Base-by-base conservation (phyloP, 1,284 basidiomycete species). In the Meira nashicola region DNA sequence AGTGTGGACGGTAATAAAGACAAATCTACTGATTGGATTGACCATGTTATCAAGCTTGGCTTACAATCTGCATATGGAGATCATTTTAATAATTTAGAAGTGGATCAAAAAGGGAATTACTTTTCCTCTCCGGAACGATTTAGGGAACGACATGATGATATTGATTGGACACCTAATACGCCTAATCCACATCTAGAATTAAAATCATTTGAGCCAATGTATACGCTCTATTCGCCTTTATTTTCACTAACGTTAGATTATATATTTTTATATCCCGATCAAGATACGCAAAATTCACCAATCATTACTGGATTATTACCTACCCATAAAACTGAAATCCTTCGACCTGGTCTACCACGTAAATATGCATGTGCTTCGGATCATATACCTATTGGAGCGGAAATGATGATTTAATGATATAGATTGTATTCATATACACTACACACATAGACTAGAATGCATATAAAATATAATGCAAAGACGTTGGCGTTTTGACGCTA, bases 341-440 rank as follows among this genome's bases (percentile, higher is more conserved):
- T 95, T 9, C 83, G 82, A 7, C 83, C 83, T 9, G 92, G 92
- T 8, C 79, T 96, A 46, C 92, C 92, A n/a, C 83, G 85, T 69
- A 85, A 84, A 65, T 86, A 85, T 15, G 82, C 92, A 25, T 89
- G 87, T 66, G 89, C 89, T 10, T 91, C 89, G 70, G 92, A 96
- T 79, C 92, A 96, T 75, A 82, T 92, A 60, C 87, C 88, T 1
- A 82, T 95, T 10, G 86, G 84, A 44, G 77, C 73, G 9, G 72
- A 78, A 33, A 10, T 58, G 38, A 33, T 33, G 17, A 39, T 53
- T 23, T 50, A 43, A 21, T 4, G n/a, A 10, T n/a, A 10, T 10
- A 43, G 41, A 43, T 15, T 33, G 28, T 33, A 33, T 33, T 33
- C 28, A 33, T 33, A 8, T 33, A 33, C 28, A 33, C 8, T 33